Evolutionary conservation across 148 eudicot genomes (phyloP), one percentile per base, ranked within the genome.

Genomic region (Linanthus parryae): DNA sequence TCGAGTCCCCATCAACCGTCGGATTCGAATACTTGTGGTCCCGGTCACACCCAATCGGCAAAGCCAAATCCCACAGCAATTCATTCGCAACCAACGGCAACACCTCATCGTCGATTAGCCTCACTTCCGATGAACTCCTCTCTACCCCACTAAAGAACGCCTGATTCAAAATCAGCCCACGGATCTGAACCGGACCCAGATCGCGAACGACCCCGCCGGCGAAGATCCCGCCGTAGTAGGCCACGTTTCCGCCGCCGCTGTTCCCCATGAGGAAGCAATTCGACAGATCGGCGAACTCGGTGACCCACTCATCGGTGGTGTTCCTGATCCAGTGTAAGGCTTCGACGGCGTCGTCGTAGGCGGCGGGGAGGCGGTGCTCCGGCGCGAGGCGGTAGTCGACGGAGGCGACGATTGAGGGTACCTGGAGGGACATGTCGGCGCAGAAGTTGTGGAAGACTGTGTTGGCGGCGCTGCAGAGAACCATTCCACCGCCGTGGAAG

Each of bases 401-500:
- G n/a, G n/a, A n/a, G 42, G 59, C 69, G 2, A 82, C 68, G 18
- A 82, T 33, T 7, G 63, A 73, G 12, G 14, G 16, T 18, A 57
- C 46, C 10, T 63, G 36, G 1, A 40, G 43, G 1, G 77, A 73
- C 6, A 68, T 50, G 20, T 17, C 23, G 31, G 41, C 14, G 52
- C 71, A 75, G 3, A 75, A 65, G 2, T 62, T 54, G 19, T 79
- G 67, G 53, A n/a, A 24, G 0, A 38, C 13, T 0, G 50, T 42
- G 13, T 67, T 9, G 9, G 36, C 82, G 0, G 72, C 73, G 11
- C 38, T 52, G 15, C 13, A 20, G 3, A 70, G 0, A 0, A 76
- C 66, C 17, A 83, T 79, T 0, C 90, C 90, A 2, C 85, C 82
- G 3, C 85, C 85, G 21, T 80, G 85, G 28, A 42, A 72, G 37